Conservation (phyloP, 2,329 filamentous ascomycete genomes). For the Emergomyces pasteurianus region DNA sequence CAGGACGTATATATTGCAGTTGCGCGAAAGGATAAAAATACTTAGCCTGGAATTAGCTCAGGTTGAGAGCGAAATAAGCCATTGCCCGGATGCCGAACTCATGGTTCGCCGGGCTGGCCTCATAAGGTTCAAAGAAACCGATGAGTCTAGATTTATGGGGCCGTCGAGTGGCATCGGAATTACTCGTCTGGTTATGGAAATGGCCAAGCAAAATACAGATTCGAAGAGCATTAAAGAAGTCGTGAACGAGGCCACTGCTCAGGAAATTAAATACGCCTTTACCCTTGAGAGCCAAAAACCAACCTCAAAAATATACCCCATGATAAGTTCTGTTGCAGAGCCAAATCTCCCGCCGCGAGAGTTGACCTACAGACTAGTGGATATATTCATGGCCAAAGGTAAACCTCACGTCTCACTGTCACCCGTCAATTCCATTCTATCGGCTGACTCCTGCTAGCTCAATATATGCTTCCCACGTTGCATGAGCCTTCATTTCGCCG, state of each 20-base stretch:
- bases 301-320: slow-evolving; percentile 72
- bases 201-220: slow-evolving; percentile 87
- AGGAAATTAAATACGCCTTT: slow-evolving; percentile 58
- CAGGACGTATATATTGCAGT: slow-evolving; percentile 79
- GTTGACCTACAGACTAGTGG: slow-evolving; percentile 65
- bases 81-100: slow-evolving; percentile 62
- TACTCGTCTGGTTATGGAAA: slow-evolving; percentile 87
- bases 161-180: slow-evolving; percentile 94
- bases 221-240: slow-evolving; percentile 86
- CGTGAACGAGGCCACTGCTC: slow-evolving; percentile 60
- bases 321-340: slow-evolving; percentile 76
- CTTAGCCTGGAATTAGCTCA: slow-evolving; percentile 72
- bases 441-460: slow-evolving; percentile 43
- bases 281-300: slow-evolving; percentile 52
- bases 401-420: slow-evolving; percentile 14
- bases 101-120: slow-evolving; percentile 78
- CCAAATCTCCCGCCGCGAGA: slow-evolving; percentile 59
- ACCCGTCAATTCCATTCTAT: slow-evolving; percentile 3
- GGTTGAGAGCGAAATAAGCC: slow-evolving; percentile 64
- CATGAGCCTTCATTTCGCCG: slow-evolving; percentile 69
- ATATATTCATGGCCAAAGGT: slow-evolving; percentile 81
- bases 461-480: slow-evolving; percentile 75
- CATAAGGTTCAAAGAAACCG: slow-evolving; percentile 70
- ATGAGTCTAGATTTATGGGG: slow-evolving; percentile 83
- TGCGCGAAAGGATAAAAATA: slow-evolving; percentile 74